Evolutionary conservation across 768 basidiomycete species (phyloP), one percentile per base, ranked within the genome.

Genomic region (Rhodotorula diobovata): DNA sequence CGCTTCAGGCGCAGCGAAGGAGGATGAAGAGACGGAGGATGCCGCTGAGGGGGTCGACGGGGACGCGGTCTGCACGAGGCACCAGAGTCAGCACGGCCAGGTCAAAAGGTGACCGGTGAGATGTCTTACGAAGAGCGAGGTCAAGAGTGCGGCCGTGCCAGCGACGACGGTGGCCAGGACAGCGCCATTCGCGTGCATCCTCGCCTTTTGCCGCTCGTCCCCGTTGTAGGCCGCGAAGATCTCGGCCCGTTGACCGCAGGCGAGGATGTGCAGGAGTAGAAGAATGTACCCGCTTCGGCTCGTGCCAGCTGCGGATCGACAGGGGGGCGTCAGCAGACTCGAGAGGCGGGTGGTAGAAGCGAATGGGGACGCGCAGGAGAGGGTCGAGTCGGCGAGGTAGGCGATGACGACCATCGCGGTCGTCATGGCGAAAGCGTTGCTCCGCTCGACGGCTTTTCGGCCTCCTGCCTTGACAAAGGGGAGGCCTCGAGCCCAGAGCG

Each of bases 401-500:
- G 67, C 41, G 1, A 30, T 20, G 20, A 34, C 35, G 45, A 71
- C 45, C 63, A 71, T 54, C 0, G 60, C 73, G n/a, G 60, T 12
- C 16, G 73, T 71, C 48, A 71, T 63, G 41, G 68, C 55, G 20
- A 71, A 57, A 10, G 73, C 70, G 39, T 74, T 74, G 55, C 60
- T 68, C 30, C 60, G 66, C 5, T 70, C 73, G 45, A 65, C 59
- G 5, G 67, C 73, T 41, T 62, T 71, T 4, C 63, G 66, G 30
- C 74, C 66, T 37, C 64, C 59, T 3, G 66, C 46, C 12, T 55
- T 66, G 51, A 68, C 30, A 21, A 73, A 69, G 0, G 72, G 74
- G 14, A 70, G 34, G 2, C 70, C 74, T 15, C 75, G 71, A 15
- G 71, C 51, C 77, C 77, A 77, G 0, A 77, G 41, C 20, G 75